Evolutionary conservation across 1,284 basidiomycete species (phyloP).

Genomic region (Cystobasidiaceae sp.): DNA sequence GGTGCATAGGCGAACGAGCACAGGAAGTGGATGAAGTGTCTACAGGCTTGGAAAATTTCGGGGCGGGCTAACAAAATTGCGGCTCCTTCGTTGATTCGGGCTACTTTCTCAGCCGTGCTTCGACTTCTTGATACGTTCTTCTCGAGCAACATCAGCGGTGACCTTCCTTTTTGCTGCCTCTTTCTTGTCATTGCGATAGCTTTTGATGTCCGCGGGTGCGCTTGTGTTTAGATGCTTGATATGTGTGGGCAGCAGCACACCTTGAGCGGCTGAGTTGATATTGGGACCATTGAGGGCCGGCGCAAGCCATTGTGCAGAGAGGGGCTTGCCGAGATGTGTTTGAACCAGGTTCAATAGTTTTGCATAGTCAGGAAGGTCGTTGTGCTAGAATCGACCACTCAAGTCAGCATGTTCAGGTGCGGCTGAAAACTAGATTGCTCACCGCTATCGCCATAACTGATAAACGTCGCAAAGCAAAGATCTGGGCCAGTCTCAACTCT

Average conservation of each 20-base stretch:
- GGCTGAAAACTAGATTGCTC: conserved; percentile 36
- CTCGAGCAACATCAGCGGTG: neutral
- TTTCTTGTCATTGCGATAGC: conserved; percentile 30
- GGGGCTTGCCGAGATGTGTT: conserved; percentile 33
- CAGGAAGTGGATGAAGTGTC: too few species aligned
- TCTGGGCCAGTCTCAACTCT: conserved; percentile 60
- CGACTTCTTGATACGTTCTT: neutral
- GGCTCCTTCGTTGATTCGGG: too few species aligned
- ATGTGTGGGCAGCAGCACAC: conserved; percentile 65
- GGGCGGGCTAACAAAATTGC: too few species aligned
- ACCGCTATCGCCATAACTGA: conserved; percentile 63
- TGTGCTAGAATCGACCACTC: neutral
- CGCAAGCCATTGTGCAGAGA: conserved; percentile 42
- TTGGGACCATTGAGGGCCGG: conserved; percentile 8
- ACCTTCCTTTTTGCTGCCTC: neutral
- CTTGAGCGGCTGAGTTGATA: neutral
- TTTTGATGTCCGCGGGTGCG: conserved; percentile 69
- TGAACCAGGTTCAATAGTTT: conserved; percentile 24
- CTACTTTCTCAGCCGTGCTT: too few species aligned
- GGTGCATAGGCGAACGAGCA: too few species aligned
- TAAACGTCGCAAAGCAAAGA: conserved; percentile 63
- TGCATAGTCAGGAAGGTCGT: conserved; percentile 13
- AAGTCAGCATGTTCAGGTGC: neutral
- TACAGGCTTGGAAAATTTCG: too few species aligned
- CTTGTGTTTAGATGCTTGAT: conserved; percentile 76